Evolutionary conservation across 2,329 filamentous ascomycete species (phyloP).

Genomic region (Aspergillus quadrilineatus): DNA sequence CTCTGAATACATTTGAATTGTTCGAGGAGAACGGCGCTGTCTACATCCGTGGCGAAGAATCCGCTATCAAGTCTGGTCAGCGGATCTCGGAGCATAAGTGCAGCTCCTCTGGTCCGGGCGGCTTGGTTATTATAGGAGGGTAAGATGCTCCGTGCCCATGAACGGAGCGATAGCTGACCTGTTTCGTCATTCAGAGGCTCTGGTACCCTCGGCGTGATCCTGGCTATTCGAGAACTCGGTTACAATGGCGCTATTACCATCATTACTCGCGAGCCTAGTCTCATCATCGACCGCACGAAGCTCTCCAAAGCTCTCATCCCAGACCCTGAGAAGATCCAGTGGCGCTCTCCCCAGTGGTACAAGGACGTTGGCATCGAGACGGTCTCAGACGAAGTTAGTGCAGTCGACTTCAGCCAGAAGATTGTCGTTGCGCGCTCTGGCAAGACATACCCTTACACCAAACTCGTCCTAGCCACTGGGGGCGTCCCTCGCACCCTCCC

Average conservation of each 20-base stretch:
- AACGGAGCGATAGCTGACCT: not conserved
- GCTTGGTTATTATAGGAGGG: slow-evolving; percentile 80
- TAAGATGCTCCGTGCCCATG: slow-evolving; percentile 30
- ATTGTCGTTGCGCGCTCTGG: slow-evolving; percentile 73
- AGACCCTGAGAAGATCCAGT: slow-evolving; percentile 74
- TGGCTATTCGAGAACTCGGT: slow-evolving; percentile 77
- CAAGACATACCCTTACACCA: slow-evolving; percentile 72
- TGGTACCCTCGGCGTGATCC: slow-evolving; percentile 76
- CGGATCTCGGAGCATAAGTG: slow-evolving; percentile 74
- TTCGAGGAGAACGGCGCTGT: slow-evolving; percentile 77
- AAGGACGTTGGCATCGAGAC: slow-evolving; percentile 59
- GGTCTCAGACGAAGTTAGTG: slow-evolving; percentile 62
- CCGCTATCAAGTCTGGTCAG: slow-evolving; percentile 72
- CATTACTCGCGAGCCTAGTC: slow-evolving; percentile 78
- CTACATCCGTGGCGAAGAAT: slow-evolving; percentile 79
- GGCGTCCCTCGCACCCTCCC: slow-evolving; percentile 75
- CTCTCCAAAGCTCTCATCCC: slow-evolving; percentile 89
- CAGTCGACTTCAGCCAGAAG: slow-evolving; percentile 73
- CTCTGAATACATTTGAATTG: slow-evolving; percentile 79
- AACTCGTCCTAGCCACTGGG: slow-evolving; percentile 86
- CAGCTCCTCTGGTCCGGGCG: slow-evolving; percentile 53
- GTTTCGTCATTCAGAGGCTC: slow-evolving; percentile 59
- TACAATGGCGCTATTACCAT: slow-evolving; percentile 78
- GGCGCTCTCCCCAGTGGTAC: slow-evolving; percentile 76
- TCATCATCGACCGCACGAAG: slow-evolving; percentile 91